A percentile compares a stretch with the other conserved stretches of the same genome.
Evolutionary conservation across 805 yeast genomes (phyloP).

Genomic region (Kuraishia ogatae): DNA sequence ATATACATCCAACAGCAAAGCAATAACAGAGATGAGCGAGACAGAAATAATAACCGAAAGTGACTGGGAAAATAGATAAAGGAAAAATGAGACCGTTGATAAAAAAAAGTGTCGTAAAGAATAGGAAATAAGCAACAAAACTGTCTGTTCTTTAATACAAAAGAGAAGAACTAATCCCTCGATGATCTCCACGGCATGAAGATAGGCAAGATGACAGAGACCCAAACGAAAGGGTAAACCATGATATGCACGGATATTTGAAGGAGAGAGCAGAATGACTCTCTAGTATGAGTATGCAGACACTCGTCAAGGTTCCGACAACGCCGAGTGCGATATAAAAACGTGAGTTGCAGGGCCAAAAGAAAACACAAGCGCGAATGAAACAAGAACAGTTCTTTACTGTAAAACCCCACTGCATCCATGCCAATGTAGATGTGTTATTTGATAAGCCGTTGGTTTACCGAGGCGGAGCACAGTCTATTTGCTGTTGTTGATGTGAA

Average conservation of each 20-base stretch:
- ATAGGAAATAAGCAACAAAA: neutral
- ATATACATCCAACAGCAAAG: neutral
- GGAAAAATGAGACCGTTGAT: neutral
- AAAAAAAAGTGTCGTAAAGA: neutral
- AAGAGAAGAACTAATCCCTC: neutral
- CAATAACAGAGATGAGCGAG: neutral
- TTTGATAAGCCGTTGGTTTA: neutral
- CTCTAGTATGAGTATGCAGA: neutral
- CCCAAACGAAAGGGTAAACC: neutral
- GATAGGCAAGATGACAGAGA: neutral
- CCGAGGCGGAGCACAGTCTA: neutral
- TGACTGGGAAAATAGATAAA: neutral
- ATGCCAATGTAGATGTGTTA: neutral
- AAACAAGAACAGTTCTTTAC: neutral
- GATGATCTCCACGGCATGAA: neutral
- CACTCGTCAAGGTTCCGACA: neutral
- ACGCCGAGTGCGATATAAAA: neutral
- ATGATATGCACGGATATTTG: neutral
- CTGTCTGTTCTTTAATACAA: neutral
- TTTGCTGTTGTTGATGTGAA: neutral
- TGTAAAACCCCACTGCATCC: neutral
- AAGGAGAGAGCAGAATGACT: neutral
- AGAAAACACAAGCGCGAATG: neutral
- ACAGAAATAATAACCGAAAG: neutral
- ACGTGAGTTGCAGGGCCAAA: neutral